Evolutionary conservation across 306 rosid genomes (phyloP), one percentile per base, ranked within the genome.

Genomic region (Lotus japonicus): DNA sequence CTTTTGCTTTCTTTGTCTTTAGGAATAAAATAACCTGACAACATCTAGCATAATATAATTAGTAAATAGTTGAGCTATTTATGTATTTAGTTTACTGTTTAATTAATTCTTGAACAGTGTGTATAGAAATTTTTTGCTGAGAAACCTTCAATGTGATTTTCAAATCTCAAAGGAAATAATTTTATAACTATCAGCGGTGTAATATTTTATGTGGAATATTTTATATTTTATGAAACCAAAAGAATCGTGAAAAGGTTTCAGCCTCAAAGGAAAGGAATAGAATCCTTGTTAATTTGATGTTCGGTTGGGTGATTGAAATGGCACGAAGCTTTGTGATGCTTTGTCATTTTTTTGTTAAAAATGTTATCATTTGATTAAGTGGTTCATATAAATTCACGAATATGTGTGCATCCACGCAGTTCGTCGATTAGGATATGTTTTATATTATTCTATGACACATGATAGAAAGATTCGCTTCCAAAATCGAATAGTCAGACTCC

Each of bases 401-500:
- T 69, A 4, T 38, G 6, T 21, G 76, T 54, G 17, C 31, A 3
- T 26, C 31, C 31, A 26, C 31, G 31, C 4, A 26, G 31, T 26
- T n/a, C n/a, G n/a, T n/a, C n/a, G n/a, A n/a, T n/a, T n/a, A n/a
- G n/a, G n/a, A n/a, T n/a, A n/a, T n/a, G n/a, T n/a, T 26, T 26
- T 26, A 4, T 26, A 3, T 72, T 78, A 64, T 61, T 79, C 48
- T 59, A 53, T 36, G 67, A 19, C 45, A 9, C 18, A 44, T 45
- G 76, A 73, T 68, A 67, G 52, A 46, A 72, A 53, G 66, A 73
- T 68, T 31, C 83, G 64, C 43, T 7, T 57, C 36, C 7, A 54
- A 70, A 70, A 44, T 54, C 45, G 64, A 74, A 39, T 58, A 46
- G 76, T 76, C 74, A 77, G 66, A 68, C 57, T 57, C 70, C 85